Conservation (phyloP, 371 early-diverging fungal species). For the Zopfochytrium polystomum region DNA sequence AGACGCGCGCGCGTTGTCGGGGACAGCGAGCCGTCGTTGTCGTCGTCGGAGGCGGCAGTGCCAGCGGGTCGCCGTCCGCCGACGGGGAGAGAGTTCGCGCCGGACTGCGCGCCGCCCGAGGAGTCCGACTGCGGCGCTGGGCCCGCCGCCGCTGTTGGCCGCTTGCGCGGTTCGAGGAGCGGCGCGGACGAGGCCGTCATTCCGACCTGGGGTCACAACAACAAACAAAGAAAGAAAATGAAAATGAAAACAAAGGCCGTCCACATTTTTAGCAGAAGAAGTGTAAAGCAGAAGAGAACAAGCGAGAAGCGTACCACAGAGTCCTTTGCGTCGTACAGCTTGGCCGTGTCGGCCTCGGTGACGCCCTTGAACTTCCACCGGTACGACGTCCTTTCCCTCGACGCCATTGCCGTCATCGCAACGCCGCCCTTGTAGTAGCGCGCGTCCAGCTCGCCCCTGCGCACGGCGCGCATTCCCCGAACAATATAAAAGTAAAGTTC, state of each 20-base stretch:
- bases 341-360: slow-evolving; percentile 47
- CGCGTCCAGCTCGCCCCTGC: slow-evolving; percentile 11
- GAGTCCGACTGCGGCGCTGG: neutral
- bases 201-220: no score
- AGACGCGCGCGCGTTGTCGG: slow-evolving; percentile 55
- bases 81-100: neutral
- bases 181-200: no score
- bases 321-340: slow-evolving; percentile 56
- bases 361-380: slow-evolving; percentile 73
- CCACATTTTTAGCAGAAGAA: slow-evolving; percentile 54
- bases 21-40: slow-evolving; percentile 52
- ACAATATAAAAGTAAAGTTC: slow-evolving; percentile 1
- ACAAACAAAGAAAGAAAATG: no score
- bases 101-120: neutral
- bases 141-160: no score
- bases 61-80: neutral
- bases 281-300: no score
- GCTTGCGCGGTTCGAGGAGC: no score
- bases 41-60: slow-evolving; percentile 1
- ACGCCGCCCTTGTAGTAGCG: slow-evolving; percentile 56
- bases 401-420: slow-evolving; percentile 59
- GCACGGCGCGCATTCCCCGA: no score
- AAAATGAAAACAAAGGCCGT: no score
- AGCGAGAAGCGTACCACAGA: slow-evolving; percentile 55
- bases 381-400: slow-evolving; percentile 64